Evolutionary conservation across 2,329 filamentous ascomycete genomes (phyloP), one percentile per base, ranked within the genome.

Genomic region (Verruconis gallopava): DNA sequence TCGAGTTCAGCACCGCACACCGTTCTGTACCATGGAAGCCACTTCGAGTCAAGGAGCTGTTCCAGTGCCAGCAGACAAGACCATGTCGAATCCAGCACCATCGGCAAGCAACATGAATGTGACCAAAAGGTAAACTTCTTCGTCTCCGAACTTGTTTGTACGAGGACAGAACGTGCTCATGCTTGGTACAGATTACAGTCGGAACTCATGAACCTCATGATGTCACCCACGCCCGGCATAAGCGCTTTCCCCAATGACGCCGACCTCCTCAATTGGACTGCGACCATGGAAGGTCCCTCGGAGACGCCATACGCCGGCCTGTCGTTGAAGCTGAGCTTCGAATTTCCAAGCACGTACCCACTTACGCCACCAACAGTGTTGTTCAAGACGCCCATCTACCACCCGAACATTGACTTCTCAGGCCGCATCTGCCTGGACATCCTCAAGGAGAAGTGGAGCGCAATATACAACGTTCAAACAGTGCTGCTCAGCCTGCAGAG

Each of bases 371-470:
- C 91, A 1, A 85, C 81, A 2, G 91, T 98, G 14, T 73, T 94
- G 46, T 98, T 95, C 77, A 93, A 88, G 69, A 98, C 93, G 4
- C 91, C 91, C 28, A 95, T 98, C 65, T 98, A 96, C 71, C 91
- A 98, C 63, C 91, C 91, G 42, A 98, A 98, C 55, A 85, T 98
- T 53, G 91, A 98, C 66, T 95, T 98, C 67, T 88, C 83, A 3
- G 91, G 91, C 32, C 77, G 91, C 44, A 98, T 98, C 63, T 98
- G 91, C 62, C 72, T 98, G 47, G 93, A 98, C 57, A 98, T 98
- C 51, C 72, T 98, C 50, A 96, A 95, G 72, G 91, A 96, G 63
- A 95, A 95, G 68, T 98, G 91, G 91, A 94, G 86, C 46, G 86
- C 91, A 14, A 88, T 93, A 34, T 93, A 95, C 72, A 96, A 96